Evolutionary conservation across 2,329 filamentous ascomycete species (phyloP).

Genomic region (Colletotrichum agaves): DNA sequence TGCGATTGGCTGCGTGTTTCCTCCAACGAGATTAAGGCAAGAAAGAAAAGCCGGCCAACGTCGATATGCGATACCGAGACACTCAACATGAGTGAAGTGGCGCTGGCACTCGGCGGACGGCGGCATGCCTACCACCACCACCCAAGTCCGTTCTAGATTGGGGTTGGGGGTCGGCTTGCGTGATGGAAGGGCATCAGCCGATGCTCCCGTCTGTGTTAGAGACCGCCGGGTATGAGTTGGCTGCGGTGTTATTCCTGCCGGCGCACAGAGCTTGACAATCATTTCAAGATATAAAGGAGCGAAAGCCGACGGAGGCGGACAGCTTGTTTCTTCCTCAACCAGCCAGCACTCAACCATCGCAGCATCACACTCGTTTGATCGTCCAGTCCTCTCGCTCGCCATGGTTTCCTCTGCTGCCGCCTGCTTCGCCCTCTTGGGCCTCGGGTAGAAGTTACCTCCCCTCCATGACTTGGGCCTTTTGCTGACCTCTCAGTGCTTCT

Average conservation of each 20-base stretch:
- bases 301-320: conserved; percentile 23
- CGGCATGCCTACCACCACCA: conserved; percentile 12
- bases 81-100: conserved; percentile 8
- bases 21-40: too few relatives aligned
- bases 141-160: conserved; percentile 19
- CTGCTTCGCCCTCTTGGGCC: conserved; percentile 43
- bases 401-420: conserved; percentile 41
- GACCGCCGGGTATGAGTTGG: not conserved
- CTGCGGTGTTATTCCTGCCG: conserved; percentile 1
- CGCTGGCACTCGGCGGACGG: conserved; percentile 17
- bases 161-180: not conserved
- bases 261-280: conserved; percentile 42
- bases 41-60: not conserved
- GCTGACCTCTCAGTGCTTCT: conserved; percentile 39
- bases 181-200: conserved; percentile 1
- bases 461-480: not conserved
- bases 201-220: conserved; percentile 8
- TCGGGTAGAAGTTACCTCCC: conserved; percentile 41
- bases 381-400: conserved; percentile 2
- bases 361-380: conserved; percentile 41
- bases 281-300: conserved; percentile 25
- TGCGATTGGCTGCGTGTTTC: not conserved
- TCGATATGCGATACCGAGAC: not conserved
- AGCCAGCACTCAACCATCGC: conserved; percentile 7
- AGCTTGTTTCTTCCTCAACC: not conserved